Conservation (phyloP, 2,329 filamentous ascomycete genomes). For the Colletotrichum sp. region DNA sequence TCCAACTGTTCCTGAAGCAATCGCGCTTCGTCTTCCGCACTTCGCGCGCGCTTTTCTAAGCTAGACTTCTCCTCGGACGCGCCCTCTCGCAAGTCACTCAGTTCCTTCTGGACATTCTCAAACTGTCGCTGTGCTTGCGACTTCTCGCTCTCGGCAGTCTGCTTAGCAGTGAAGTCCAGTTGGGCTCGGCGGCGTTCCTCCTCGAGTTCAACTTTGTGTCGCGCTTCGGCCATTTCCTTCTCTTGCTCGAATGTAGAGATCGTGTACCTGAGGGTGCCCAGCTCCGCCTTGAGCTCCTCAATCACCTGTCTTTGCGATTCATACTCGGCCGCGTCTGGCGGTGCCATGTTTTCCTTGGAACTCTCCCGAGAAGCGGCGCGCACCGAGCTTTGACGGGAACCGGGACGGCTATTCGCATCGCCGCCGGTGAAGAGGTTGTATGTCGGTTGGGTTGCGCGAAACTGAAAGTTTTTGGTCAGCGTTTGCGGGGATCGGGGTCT, state of each 20-base stretch:
- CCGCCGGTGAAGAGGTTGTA: constrained; percentile 66
- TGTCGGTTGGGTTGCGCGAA: constrained; percentile 58
- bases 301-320: constrained; percentile 61
- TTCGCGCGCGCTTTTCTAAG: constrained; percentile 72
- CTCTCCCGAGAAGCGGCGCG: constrained; percentile 60
- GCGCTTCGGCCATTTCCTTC: constrained; percentile 77
- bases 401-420: constrained; percentile 41
- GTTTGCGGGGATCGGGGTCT: background rate
- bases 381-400: constrained; percentile 49
- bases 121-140: constrained; percentile 54
- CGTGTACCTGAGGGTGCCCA: constrained; percentile 88
- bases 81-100: constrained; percentile 55
- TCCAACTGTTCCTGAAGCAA: constrained; percentile 81
- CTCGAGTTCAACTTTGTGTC: constrained; percentile 83
- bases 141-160: constrained; percentile 62
- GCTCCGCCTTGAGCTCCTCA: constrained; percentile 87
- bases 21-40: constrained; percentile 75
- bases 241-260: constrained; percentile 88
- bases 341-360: constrained; percentile 65
- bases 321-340: constrained; percentile 63
- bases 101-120: constrained; percentile 55
- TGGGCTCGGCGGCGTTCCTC: constrained; percentile 83
- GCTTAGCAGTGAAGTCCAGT: constrained; percentile 76
- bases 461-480: constrained; percentile 33
- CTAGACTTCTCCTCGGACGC: constrained; percentile 65